Evolutionary conservation across 176 grass and related monocot genomes (phyloP), one percentile per base, ranked within the genome.

Genomic region (Metroxylon sagu): DNA sequence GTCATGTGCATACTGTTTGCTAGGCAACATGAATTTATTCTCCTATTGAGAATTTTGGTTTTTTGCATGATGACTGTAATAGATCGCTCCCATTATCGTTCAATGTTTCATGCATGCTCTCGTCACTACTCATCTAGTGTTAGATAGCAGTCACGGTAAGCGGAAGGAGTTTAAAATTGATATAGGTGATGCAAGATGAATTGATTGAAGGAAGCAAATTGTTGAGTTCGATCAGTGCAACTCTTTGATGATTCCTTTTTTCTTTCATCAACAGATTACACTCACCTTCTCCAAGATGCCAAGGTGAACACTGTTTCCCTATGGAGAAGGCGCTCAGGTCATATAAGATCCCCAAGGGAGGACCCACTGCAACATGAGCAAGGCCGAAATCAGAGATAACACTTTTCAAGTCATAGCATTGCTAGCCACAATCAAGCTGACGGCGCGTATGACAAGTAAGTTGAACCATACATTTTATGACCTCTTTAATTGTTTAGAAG

Each of bases 21-120:
- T 39, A 39, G 12, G 35, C 7, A 4, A n/a, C n/a, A n/a, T 10
- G 12, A 48, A 48, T 12, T n/a, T 62, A 14, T 39, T 16, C n/a
- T 26, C n/a, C n/a, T n/a, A 15, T 30, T 25, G 16, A 12, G 53
- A 27, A 25, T 0, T 67, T 25, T 75, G 6, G 23, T 76, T 1
- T 52, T 53, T 51, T 17, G 56, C 27, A 7, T 30, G 43, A 26
- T 51, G 6, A 48, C 62, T 54, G 19, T 54, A 74, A 48, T 69
- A 98, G 93, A 79, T 52, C 71, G 93, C 21, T 97, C 92, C 5
- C 83, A 78, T 43, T 88, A 86, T 21, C 86, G 72, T 27, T 95
- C 89, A 63, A 60, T 61, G 52, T 81, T 71, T 0, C 89, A 67
- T 23, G 85, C 83, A 4, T 76, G 71, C 16, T 95, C 93, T 67